A percentile compares a stretch with the other conserved stretches of the same genome.
phyloP scores from a whole-genome alignment of 129 eudicot species.

The Deinandra increscens region DNA sequence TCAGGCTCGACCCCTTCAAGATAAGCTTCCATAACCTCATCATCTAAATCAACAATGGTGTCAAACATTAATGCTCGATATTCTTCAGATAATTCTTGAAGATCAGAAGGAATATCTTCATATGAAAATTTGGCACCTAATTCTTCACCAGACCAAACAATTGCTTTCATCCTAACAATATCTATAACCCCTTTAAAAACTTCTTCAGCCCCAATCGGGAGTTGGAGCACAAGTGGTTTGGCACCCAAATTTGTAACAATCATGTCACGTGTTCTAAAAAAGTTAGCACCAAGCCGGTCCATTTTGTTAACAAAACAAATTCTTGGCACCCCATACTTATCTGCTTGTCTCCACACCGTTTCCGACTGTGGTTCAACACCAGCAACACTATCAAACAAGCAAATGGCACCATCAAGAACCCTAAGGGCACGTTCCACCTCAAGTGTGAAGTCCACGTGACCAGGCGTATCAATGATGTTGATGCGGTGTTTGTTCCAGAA shows the following conservation, averaged over 20 bases:
- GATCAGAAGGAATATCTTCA: slow-evolving; percentile 80
- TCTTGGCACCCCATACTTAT: slow-evolving; percentile 91
- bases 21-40: slow-evolving; percentile 79
- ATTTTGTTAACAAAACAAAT: slow-evolving; percentile 96
- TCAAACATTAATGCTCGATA: slow-evolving; percentile 67
- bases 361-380: slow-evolving; percentile 99
- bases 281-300: slow-evolving; percentile 96
- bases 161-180: slow-evolving; percentile 82
- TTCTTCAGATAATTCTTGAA: slow-evolving; percentile 66
- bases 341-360: slow-evolving; percentile 99
- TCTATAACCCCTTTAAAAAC: slow-evolving; percentile 78
- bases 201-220: slow-evolving; percentile 90
- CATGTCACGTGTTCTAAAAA: slow-evolving; percentile 90
- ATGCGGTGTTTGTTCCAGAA: slow-evolving; percentile 95
- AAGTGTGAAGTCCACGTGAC: slow-evolving; percentile 98
- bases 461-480: slow-evolving; percentile 97
- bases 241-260: slow-evolving; percentile 86
- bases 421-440: slow-evolving; percentile 98
- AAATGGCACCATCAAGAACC: slow-evolving; percentile 94
- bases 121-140: slow-evolving; percentile 84
- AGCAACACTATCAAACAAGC: slow-evolving; percentile 94
- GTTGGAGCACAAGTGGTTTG: slow-evolving; percentile 80
- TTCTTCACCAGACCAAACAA: slow-evolving; percentile 93
- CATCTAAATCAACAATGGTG: slow-evolving; percentile 80
- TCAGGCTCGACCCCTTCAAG: slow-evolving; percentile 92